Base-by-base conservation (phyloP, 1,139 yeast species). In the Taiozyma sp. region DNA sequence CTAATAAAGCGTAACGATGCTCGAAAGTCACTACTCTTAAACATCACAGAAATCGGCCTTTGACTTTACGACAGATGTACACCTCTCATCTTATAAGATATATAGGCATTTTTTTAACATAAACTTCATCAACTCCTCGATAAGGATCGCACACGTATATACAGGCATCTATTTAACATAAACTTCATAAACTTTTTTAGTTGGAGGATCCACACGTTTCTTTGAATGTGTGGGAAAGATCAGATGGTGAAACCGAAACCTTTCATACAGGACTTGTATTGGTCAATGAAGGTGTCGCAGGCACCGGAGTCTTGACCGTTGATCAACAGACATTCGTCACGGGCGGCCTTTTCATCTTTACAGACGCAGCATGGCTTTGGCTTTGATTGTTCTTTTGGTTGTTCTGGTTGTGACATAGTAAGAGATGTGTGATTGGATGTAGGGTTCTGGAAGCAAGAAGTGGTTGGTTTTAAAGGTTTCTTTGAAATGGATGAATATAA, bases 311-410 rank as follows among this genome's bases (percentile, higher is more conserved):
- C 97, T 61, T 85, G 85, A 47, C 96, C 97, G 62, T 88, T 82
- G 62, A 80, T 72, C 54, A 93, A 75, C 53, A 91, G 73, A 67
- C 99, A 93, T 63, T 90, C 90, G 64, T 93, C 99, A 64, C 99
- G 79, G 28, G 71, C 67, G 57, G 85, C 78, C 73, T 91, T 93
- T 65, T 91, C 95, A 39, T 85, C 87, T 59, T 85, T 79, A 69
- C 99, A 93, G 32, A 93, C 98, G 64, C 99, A 93, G 70, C 99
- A 93, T 54, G 99, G 97, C 72, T 91, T 93, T 58, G 95, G 95
- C 66, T 88, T 85, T 43, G 26, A 19, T 45, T 47, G 42, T 24
- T 48, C 47, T 49, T 43, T 42, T 35, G 48, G 40, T 39, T 45
- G 34, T 37, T 32, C 44, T 39, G 56, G 54, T 47, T 55, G 55